Conservation (phyloP, 2,329 filamentous ascomycete genomes). For the Emydomyces testavorans region DNA sequence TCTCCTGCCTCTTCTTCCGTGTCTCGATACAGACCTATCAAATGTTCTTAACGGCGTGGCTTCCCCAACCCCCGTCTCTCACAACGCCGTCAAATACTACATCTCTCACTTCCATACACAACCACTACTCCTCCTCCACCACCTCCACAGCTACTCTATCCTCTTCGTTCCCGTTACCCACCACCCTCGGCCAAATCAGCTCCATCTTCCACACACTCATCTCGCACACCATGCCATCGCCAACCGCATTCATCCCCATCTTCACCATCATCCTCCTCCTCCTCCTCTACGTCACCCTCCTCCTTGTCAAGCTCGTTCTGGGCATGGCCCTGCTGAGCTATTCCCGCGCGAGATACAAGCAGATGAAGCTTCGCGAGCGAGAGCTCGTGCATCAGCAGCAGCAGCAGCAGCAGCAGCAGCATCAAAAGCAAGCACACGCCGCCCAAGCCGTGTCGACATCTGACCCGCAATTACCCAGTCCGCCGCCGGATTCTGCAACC, state of each 20-base stretch:
- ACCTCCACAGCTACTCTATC: conserved; percentile 23
- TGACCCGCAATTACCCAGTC: conserved; percentile 7
- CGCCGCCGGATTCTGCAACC: conserved; percentile 21
- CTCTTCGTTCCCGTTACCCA: conserved; percentile 15
- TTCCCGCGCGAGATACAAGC: conserved; percentile 63
- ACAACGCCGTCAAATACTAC: conserved; percentile 23
- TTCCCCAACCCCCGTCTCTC: conserved; percentile 55
- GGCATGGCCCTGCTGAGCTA: conserved; percentile 80
- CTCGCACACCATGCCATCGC: conserved; percentile 34
- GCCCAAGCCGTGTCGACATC: conserved; percentile 3
- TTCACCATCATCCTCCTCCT: conserved; percentile 74
- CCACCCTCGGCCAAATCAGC: conserved; percentile 13
- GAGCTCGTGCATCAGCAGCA: conserved; percentile 17
- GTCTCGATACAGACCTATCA: conserved; percentile 93
- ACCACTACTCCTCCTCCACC: conserved; percentile 34
- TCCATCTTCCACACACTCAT: conserved; percentile 30
- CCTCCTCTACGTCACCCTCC: conserved; percentile 68
- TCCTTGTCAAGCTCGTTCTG: conserved; percentile 73
- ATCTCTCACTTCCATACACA: conserved; percentile 35
- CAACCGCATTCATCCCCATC: conserved; percentile 32
- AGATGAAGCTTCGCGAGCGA: conserved; percentile 61
- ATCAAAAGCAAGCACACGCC: conserved; percentile 5
- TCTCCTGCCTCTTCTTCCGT: conserved; percentile 88
- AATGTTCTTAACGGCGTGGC: conserved; percentile 86
- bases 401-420: conserved; percentile 2